phyloP scores from a whole-genome alignment of 2,329 filamentous ascomycete species.

The Colletotrichum liaoningense region DNA sequence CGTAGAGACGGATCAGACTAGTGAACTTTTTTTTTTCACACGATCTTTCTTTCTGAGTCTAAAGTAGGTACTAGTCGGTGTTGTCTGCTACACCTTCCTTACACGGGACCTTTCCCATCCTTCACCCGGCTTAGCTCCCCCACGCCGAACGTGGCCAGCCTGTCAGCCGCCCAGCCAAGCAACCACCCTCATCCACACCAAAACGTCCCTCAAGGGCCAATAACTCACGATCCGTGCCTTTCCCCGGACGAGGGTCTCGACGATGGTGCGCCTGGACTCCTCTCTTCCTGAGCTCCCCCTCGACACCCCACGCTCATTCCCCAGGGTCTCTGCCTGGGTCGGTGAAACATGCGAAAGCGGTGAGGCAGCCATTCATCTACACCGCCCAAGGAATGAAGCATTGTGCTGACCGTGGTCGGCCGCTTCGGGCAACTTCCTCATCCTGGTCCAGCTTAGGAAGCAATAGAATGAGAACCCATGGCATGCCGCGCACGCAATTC shows the following conservation, averaged over 20 bases:
- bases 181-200: neutral
- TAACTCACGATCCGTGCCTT: neutral
- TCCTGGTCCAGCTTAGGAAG: neutral
- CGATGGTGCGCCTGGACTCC: neutral
- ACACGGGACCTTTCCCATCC: neutral
- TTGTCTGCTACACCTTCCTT: neutral
- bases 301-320: slow-evolving; percentile 25
- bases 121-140: neutral
- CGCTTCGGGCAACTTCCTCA: neutral
- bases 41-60: no score
- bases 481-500: neutral
- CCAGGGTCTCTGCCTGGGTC: slow-evolving; percentile 25
- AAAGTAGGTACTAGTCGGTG: neutral
- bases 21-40: neutral
- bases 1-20: slow-evolving; percentile 12
- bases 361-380: slow-evolving; percentile 21
- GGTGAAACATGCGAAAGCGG: slow-evolving; percentile 33
- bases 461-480: neutral
- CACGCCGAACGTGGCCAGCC: neutral
- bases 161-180: neutral
- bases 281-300: neutral
- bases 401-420: slow-evolving; percentile 8
- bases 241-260: slow-evolving; percentile 13
- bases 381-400: slow-evolving; percentile 16
- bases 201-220: slow-evolving; percentile 2